These are phyloP conservation scores for Podospora pseudocomata DNA, from an alignment of 495 filamentous ascomycete species.

Conservation along the genomic window DNA sequence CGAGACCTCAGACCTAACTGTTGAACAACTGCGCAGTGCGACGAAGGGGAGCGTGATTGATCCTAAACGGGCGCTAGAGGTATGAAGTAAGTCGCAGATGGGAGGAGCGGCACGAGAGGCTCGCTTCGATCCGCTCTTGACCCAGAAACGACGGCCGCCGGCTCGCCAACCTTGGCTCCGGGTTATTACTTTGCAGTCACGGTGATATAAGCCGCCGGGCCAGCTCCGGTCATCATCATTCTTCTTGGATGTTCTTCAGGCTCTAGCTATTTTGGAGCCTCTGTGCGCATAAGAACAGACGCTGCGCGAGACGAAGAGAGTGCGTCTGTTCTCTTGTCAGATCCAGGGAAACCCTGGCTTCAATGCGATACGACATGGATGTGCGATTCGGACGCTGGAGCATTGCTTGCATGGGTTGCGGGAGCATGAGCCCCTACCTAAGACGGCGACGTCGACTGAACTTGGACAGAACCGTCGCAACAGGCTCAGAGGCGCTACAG, in stretches of 20 bases:
- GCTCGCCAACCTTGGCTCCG: constrained; percentile 25
- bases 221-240: constrained; percentile 23
- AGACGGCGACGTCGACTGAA: constrained; percentile 25
- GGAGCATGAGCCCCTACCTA: constrained; percentile 22
- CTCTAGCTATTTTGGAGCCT: constrained; percentile 24
- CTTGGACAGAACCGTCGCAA: constrained; percentile 26
- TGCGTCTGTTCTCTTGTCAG: constrained; percentile 26
- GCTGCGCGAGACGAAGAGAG: constrained; percentile 2
- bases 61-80: constrained; percentile 12
- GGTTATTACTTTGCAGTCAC: constrained; percentile 18
- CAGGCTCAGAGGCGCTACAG: constrained; percentile 20
- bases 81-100: constrained; percentile 16
- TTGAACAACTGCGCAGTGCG: constrained; percentile 22
- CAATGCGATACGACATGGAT: constrained; percentile 28
- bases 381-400: constrained; percentile 12
- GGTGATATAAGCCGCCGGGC: constrained; percentile 26
- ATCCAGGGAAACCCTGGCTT: constrained; percentile 20
- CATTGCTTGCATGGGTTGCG: constrained; percentile 28
- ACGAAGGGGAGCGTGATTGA: constrained; percentile 7
- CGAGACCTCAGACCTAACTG: constrained; percentile 20
- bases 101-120: constrained; percentile 21
- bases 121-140: constrained; percentile 33
- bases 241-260: constrained; percentile 12
- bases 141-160: constrained; percentile 24
- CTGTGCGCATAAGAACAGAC: constrained; percentile 25